Conservation (phyloP, 148 eudicot genomes). For the Persicaria maculosa region DNA sequence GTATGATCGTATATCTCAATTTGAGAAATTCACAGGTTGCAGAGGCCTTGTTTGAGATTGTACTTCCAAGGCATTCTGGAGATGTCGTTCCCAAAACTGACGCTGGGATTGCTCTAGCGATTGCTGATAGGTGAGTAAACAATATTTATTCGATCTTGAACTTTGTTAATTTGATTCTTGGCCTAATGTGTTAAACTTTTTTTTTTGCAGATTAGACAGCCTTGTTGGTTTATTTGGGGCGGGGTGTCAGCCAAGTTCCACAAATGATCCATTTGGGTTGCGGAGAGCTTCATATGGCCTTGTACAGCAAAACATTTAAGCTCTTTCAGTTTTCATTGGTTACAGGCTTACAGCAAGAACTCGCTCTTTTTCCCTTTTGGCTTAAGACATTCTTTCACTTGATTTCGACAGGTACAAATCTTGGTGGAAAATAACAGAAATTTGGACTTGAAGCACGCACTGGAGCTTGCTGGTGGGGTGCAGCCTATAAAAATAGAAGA, state of each 20-base stretch:
- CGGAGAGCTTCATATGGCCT: conserved; percentile 94
- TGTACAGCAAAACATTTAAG: conserved; percentile 30
- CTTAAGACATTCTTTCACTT: background rate
- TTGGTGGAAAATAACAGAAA: conserved; percentile 72
- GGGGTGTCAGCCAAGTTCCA: conserved; percentile 91
- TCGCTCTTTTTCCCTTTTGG: background rate
- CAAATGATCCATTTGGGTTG: conserved; percentile 88
- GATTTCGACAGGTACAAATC: conserved; percentile 61
- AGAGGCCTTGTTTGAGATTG: conserved; percentile 89
- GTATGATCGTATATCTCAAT: background rate
- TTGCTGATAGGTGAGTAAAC: conserved; percentile 68
- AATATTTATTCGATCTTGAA: background rate
- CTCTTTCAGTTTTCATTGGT: background rate
- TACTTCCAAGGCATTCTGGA: conserved; percentile 91
- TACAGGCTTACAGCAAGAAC: background rate
- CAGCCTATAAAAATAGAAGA: conserved; percentile 69
- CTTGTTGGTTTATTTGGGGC: conserved; percentile 96
- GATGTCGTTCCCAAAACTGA: conserved; percentile 82
- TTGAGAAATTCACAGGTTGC: conserved; percentile 45
- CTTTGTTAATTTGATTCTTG: background rate
- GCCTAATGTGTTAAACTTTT: background rate
- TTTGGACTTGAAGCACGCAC: conserved; percentile 60
- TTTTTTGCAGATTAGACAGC: conserved; percentile 78
- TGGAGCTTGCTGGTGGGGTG: conserved; percentile 79
- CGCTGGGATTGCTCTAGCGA: conserved; percentile 67